Conservation (phyloP, 129 eudicot species). For the Chrysanthemum seticuspe region DNA sequence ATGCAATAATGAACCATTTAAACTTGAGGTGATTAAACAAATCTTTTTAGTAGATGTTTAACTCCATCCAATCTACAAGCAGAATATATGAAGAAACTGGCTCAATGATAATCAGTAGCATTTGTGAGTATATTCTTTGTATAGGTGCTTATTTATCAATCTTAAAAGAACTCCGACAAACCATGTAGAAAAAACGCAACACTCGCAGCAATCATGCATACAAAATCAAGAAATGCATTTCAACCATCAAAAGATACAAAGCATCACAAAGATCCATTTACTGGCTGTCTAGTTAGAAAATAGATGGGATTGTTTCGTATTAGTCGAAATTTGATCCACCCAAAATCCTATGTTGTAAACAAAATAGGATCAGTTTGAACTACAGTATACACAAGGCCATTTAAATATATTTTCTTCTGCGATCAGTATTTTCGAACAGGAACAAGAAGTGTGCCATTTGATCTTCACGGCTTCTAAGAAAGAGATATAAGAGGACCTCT, state of each 20-base stretch:
- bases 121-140: too few species aligned
- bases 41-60: too few species aligned
- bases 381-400: slow-evolving; percentile 38
- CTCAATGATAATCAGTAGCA: too few species aligned
- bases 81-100: too few species aligned
- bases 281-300: slow-evolving; percentile 11
- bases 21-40: too few species aligned
- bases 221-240: slow-evolving; percentile 24
- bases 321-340: slow-evolving; percentile 24
- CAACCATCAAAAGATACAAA: slow-evolving; percentile 27
- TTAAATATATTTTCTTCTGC: slow-evolving; percentile 21
- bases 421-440: slow-evolving; percentile 24
- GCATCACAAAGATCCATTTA: slow-evolving; percentile 25
- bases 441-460: slow-evolving; percentile 21
- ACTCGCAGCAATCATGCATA: too few species aligned
- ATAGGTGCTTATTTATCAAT: too few species aligned
- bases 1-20: too few species aligned
- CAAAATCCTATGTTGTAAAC: slow-evolving; percentile 10
- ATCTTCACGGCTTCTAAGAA: slow-evolving; percentile 24
- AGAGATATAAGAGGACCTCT: slow-evolving; percentile 18
- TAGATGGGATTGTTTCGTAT: slow-evolving; percentile 2
- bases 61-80: too few species aligned
- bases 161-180: too few species aligned
- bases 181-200: too few species aligned
- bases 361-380: slow-evolving; percentile 20